Base-by-base conservation (phyloP, 345 rosid species). In the Isatis tinctoria region DNA sequence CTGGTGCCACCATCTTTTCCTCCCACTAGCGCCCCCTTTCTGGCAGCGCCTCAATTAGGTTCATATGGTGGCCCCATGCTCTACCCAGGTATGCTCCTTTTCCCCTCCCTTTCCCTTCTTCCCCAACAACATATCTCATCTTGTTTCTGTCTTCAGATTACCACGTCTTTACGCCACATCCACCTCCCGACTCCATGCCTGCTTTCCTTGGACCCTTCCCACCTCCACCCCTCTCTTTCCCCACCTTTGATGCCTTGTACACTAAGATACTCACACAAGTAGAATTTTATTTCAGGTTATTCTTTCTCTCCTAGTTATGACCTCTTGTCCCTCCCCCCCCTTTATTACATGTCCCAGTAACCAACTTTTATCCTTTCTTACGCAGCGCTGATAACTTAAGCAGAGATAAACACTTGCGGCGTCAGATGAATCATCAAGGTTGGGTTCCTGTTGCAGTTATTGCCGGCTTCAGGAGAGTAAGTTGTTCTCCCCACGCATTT, bases 221-320 rank as follows among this genome's bases (percentile, higher is more conserved):
- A 52, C 70, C 43, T 53, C 74, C 4, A 8, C 65, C 70, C 2
- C 35, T 75, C 32, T 75, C 52, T 61, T 16, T 40, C 53, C 40
- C 74, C 48, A 41, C 40, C 48, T 8, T 32, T 43, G 79, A 75
- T 69, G 20, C 58, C 79, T 30, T 43, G 43, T 76, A 41, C 70
- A 26, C 11, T 62, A 69, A 74, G 61, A 83, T 93, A 79, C 52
- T 85, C 64, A 64, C 52, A 66, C 98, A 93, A 82, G 88, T 90
- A 72, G 90, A 93, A 76, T 93, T 86, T 59, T 93, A 88, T 77
- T 93, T 93, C 85, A 90, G 96, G 98, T 93, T 75, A 49, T 35
- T 4, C n/a, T 70, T 67, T 37, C 52, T 53, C 30, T 26, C 11
- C 2, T n/a, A 49, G 35, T 51, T 39, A 7, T 48, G 11, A 44